Evolutionary conservation across 1,284 basidiomycete species (phyloP).

Genomic region (Puccinia sorghi): DNA sequence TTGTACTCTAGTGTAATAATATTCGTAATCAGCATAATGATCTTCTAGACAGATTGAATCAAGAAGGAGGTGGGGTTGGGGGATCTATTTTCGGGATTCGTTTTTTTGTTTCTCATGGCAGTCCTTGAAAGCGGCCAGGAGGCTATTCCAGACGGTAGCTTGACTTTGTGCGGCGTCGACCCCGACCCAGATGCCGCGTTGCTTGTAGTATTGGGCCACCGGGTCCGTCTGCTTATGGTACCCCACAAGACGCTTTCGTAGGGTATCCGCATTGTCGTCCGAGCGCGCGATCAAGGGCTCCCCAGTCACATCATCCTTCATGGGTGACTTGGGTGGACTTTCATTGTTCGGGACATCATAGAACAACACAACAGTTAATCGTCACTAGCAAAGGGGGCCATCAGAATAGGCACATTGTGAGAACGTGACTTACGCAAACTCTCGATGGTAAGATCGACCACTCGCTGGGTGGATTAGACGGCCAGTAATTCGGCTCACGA

Average conservation of each 20-base stretch:
- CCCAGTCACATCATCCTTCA: conserved; percentile 90
- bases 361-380: background rate
- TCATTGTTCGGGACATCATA: background rate
- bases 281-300: conserved; percentile 72
- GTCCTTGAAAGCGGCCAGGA: conserved; percentile 61
- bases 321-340: conserved; percentile 92
- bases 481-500: conserved; percentile 96
- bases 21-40: no score
- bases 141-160: conserved; percentile 82
- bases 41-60: no score
- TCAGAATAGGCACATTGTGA: background rate
- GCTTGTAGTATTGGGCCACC: conserved; percentile 59
- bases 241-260: conserved; percentile 79
- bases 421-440: conserved; percentile 74
- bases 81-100: conserved; percentile 19
- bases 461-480: conserved; percentile 86
- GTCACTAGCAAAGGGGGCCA: background rate
- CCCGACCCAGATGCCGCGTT: conserved; percentile 57
- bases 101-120: conserved; percentile 27
- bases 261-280: conserved; percentile 69
- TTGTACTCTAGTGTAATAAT: no score
- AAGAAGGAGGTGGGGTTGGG: background rate
- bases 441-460: conserved; percentile 89
- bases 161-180: conserved; percentile 92
- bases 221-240: conserved; percentile 68